phyloP scores from a whole-genome alignment of 2,329 filamentous ascomycete genomes.

The Aureobasidium sp. region DNA sequence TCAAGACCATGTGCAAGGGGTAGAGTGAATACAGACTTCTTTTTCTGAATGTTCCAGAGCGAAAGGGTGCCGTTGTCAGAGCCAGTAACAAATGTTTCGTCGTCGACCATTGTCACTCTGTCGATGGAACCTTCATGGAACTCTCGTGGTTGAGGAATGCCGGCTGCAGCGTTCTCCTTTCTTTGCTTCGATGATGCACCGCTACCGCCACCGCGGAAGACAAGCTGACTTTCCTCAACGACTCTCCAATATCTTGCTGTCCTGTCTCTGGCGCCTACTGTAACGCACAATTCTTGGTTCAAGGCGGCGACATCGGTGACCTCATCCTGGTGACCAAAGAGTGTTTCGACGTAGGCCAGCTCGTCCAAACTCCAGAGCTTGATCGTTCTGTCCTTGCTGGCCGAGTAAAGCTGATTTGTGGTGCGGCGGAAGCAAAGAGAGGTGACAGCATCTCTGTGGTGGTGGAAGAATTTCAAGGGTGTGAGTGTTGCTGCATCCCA shows the following conservation, averaged over 20 bases:
- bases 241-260: slow-evolving; percentile 95
- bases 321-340: slow-evolving; percentile 92
- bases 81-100: slow-evolving; percentile 83
- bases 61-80: slow-evolving; percentile 83
- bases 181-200: slow-evolving; percentile 40
- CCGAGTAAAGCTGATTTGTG: slow-evolving; percentile 82
- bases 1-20: slow-evolving; percentile 81
- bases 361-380: slow-evolving; percentile 94
- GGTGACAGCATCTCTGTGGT: slow-evolving; percentile 83
- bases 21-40: slow-evolving; percentile 81
- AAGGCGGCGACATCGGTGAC: slow-evolving; percentile 78
- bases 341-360: slow-evolving; percentile 86
- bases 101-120: slow-evolving; percentile 82
- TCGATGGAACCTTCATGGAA: slow-evolving; percentile 81
- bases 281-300: slow-evolving; percentile 80
- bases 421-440: slow-evolving; percentile 69
- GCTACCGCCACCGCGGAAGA: slow-evolving; percentile 76
- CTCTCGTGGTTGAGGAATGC: slow-evolving; percentile 32
- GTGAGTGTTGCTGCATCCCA: slow-evolving; percentile 77
- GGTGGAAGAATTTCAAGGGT: slow-evolving; percentile 76
- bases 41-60: slow-evolving; percentile 86
- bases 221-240: slow-evolving; percentile 86
- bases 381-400: slow-evolving; percentile 83
- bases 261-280: slow-evolving; percentile 82
- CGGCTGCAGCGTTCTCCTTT: slow-evolving; percentile 30